Conservation (phyloP, 768 basidiomycete genomes). For the Xanthoconium stramineum region DNA sequence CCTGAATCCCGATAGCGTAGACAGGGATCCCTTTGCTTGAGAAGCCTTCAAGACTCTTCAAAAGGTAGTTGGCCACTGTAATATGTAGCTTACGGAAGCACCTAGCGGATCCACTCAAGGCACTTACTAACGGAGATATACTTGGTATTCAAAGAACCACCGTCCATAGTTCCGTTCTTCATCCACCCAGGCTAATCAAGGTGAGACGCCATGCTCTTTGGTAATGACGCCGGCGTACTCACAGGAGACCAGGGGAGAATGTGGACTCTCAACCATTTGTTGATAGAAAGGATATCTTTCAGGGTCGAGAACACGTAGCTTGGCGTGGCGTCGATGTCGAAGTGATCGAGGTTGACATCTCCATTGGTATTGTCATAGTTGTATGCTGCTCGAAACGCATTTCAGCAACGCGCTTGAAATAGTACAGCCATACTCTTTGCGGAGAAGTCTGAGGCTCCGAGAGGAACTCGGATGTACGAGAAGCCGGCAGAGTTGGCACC, state of each 20-base stretch:
- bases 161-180: slow-evolving; percentile 69
- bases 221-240: slow-evolving; percentile 17
- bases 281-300: slow-evolving; percentile 59
- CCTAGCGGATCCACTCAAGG: neutral
- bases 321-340: slow-evolving; percentile 57
- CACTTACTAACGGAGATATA: slow-evolving; percentile 49
- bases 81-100: neutral
- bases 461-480: slow-evolving; percentile 63
- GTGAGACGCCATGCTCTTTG: neutral
- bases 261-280: slow-evolving; percentile 51
- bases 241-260: slow-evolving; percentile 76
- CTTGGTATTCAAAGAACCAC: slow-evolving; percentile 53
- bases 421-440: slow-evolving; percentile 39
- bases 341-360: slow-evolving; percentile 55
- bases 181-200: slow-evolving; percentile 68
- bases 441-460: slow-evolving; percentile 77
- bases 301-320: slow-evolving; percentile 62
- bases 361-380: slow-evolving; percentile 62
- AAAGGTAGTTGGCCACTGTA: slow-evolving; percentile 66
- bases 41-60: slow-evolving; percentile 72
- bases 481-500: slow-evolving; percentile 62
- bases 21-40: slow-evolving; percentile 53
- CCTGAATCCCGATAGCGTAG: slow-evolving; percentile 62
- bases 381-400: slow-evolving; percentile 42
- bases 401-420: slow-evolving; percentile 3